Evolutionary conservation across 441 rosid species (phyloP).

Genomic region (Manihot esculenta): DNA sequence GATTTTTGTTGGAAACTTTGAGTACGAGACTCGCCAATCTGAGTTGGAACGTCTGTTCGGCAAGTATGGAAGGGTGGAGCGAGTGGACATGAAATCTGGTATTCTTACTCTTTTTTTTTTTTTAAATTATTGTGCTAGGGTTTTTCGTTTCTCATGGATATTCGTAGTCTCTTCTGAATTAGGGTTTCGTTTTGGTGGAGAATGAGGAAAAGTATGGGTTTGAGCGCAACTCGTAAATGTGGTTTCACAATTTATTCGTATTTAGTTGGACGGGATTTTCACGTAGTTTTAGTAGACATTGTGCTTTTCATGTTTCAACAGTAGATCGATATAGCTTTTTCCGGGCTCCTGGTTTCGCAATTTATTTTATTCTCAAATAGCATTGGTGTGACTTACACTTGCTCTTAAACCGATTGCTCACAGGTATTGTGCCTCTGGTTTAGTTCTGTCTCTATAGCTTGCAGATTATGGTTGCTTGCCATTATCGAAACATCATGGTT

Average conservation of each 20-base stretch:
- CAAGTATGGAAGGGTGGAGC: slow-evolving; percentile 73
- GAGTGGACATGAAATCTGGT: slow-evolving; percentile 95
- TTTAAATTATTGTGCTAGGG: neutral
- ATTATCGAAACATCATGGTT: neutral
- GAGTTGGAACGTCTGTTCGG: slow-evolving; percentile 70
- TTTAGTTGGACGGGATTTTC: too few species aligned
- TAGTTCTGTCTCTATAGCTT: neutral
- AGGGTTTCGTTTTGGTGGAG: neutral
- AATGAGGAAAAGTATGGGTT: too few species aligned
- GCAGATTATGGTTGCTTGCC: neutral
- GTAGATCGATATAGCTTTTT: neutral
- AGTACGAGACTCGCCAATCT: slow-evolving; percentile 77
- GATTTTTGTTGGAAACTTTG: slow-evolving; percentile 76
- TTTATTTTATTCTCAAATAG: too few species aligned
- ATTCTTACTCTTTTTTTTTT: neutral
- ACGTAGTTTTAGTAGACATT: neutral
- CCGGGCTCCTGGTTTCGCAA: too few species aligned
- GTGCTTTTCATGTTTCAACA: neutral
- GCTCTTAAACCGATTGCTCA: neutral
- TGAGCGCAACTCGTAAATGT: neutral
- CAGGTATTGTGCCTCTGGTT: neutral
- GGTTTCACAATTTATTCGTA: neutral
- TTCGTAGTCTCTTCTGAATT: neutral
- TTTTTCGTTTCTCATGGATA: neutral
- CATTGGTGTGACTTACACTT: neutral